Evolutionary conservation across 441 rosid genomes (phyloP).

Genomic region (Adansonia rubrostipa): DNA sequence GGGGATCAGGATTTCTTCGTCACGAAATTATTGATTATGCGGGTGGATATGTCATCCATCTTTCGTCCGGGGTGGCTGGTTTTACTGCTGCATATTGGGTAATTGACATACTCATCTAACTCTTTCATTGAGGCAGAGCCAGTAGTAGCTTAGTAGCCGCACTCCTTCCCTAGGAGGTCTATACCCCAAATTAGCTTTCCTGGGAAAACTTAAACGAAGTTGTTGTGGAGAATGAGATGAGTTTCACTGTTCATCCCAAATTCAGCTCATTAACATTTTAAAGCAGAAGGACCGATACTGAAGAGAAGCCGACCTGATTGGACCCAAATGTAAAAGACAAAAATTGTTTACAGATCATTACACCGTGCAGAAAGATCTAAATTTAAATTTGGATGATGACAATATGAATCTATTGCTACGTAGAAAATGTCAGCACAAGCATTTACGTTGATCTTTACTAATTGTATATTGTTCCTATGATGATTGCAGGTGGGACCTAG

Average conservation of each 20-base stretch:
- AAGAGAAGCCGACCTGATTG: not conserved
- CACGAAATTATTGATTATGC: slow-evolving; percentile 56
- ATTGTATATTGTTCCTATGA: not conserved
- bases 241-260: not conserved
- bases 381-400: not conserved
- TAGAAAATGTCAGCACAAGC: not conserved
- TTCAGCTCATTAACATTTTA: not conserved
- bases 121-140: not conserved
- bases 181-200: too few species aligned
- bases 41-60: slow-evolving; percentile 70
- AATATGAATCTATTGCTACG: not conserved
- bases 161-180: not conserved
- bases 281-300: too few species aligned
- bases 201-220: not conserved
- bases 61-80: slow-evolving; percentile 74
- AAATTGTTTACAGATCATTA: not conserved
- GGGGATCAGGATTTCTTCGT: slow-evolving; percentile 54
- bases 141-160: not conserved
- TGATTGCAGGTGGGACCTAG: slow-evolving; percentile 28
- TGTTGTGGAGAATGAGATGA: not conserved
- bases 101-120: slow-evolving; percentile 26
- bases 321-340: not conserved
- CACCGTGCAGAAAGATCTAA: not conserved
- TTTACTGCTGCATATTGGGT: slow-evolving; percentile 78
- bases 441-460: not conserved